Evolutionary conservation across 441 rosid species (phyloP), one percentile per base, ranked within the genome.

Genomic region (Gossypium lobatum): DNA sequence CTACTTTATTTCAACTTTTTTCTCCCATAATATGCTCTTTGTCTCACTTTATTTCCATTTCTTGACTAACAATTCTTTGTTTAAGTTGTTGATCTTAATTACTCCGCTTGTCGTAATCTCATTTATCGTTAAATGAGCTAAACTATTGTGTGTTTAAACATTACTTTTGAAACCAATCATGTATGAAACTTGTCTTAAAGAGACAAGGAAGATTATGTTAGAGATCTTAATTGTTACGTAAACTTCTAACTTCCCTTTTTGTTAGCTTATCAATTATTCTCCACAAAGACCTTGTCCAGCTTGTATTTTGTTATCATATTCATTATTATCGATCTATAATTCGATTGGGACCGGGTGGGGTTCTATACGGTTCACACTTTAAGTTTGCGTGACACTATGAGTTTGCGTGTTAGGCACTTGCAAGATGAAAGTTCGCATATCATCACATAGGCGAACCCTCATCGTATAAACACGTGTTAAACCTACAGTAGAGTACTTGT

Each of bases 1-100:
- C 14, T 31, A 59, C 64, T 73, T 77, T 26, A 50, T 77, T 55
- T 18, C 39, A 17, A 50, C 20, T 70, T 48, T 52, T 72, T 14
- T 70, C 17, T 50, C 2, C 69, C 72, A 18, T 31, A 42, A 77
- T 75, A 80, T 82, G 81, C 88, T 80, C 71, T 14, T 52, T 79
- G 79, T 73, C 80, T 78, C 69, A 23, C 73, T 60, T 65, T n/a
- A 2, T 61, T 18, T 72, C 67, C 46, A 2, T n/a, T 66, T 50
- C 59, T 70, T 72, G 34, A 77, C 80, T 23, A 37, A 62, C 65
- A 9, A 66, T 73, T 69, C 68, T 28, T 61, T 55, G 57, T 17
- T 66, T 26, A 71, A 18, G 55, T 63, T 62, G 28, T 23, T 26
- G 62, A 37, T 54, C 69, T 74, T 42, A 23, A 6, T 9, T 42